Conservation (phyloP, 139 green algal genomes). For the Tetraselmis chui region DNA sequence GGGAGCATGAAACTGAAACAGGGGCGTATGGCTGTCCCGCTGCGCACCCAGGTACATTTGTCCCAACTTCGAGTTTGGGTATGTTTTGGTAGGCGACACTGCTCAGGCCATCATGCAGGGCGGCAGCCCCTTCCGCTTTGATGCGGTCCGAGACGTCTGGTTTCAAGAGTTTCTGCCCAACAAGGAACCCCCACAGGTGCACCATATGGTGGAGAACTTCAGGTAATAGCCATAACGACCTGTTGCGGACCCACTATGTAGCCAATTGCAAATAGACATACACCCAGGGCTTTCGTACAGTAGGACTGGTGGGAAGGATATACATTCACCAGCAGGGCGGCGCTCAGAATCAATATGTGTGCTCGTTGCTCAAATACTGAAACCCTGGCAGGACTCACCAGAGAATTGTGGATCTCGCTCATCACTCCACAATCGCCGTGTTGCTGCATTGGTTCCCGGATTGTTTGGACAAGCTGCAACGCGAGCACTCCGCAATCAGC, state of each 20-base stretch:
- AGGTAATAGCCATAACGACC: background rate
- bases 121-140: slow-evolving; percentile 34
- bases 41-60: slow-evolving; percentile 22
- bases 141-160: slow-evolving; percentile 15
- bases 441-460: slow-evolving; percentile 32
- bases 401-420: slow-evolving; percentile 26
- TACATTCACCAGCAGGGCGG: no score
- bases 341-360: no score
- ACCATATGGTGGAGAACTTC: background rate
- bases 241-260: no score
- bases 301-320: no score
- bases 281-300: no score
- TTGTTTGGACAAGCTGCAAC: slow-evolving; percentile 27
- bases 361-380: slow-evolving; percentile 15
- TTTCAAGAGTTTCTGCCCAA: slow-evolving; percentile 9
- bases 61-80: background rate
- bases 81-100: slow-evolving; percentile 45
- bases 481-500: slow-evolving; percentile 16
- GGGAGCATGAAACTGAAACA: no score
- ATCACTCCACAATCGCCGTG: slow-evolving; percentile 22
- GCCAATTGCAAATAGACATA: no score
- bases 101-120: slow-evolving; percentile 42
- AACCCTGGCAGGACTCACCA: slow-evolving; percentile 22
- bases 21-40: no score
- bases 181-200: background rate